A percentile compares a stretch with the other conserved stretches of the same genome.
phyloP scores from a whole-genome alignment of 1,284 basidiomycete species.

The Fistulina hepatica region DNA sequence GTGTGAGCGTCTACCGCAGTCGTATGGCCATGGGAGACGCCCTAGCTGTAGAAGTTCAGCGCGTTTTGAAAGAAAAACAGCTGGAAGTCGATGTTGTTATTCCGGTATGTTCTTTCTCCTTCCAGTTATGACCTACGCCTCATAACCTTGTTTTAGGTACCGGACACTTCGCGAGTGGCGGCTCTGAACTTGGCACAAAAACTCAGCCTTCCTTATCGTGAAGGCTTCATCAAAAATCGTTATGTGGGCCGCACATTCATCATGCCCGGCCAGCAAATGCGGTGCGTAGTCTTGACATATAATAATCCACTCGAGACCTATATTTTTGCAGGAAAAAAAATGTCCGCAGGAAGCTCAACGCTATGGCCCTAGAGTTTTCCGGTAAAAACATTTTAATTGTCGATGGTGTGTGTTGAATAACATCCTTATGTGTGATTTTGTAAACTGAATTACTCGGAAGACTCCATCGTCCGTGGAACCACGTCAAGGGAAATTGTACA shows the following conservation, averaged over 20 bases:
- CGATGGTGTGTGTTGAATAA: constrained; percentile 53
- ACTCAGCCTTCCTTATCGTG: constrained; percentile 85
- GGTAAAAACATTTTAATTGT: constrained; percentile 92
- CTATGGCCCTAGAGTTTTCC: constrained; percentile 97
- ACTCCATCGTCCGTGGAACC: constrained; percentile 97
- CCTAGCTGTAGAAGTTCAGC: constrained; percentile 79
- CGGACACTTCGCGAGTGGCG: constrained; percentile 94
- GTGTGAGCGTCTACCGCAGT: constrained; percentile 93
- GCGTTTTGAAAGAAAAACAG: constrained; percentile 59
- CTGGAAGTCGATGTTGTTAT: constrained; percentile 90
- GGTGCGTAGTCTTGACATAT: constrained; percentile 30
- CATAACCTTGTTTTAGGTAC: constrained; percentile 46
- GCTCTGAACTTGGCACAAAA: constrained; percentile 93
- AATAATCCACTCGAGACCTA: constrained; percentile 1
- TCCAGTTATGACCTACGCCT: constrained; percentile 2
- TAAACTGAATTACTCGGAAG: constrained; percentile 28
- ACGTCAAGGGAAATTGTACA: constrained; percentile 99
- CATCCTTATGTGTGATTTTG: constrained; percentile 4
- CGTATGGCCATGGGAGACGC: constrained; percentile 99
- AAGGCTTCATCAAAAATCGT: constrained; percentile 98
- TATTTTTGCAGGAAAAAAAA: constrained; percentile 67
- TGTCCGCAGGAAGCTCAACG: constrained; percentile 92
- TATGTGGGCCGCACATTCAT: constrained; percentile 99
- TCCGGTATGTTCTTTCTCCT: constrained; percentile 48
- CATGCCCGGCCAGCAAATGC: constrained; percentile 96